Evolutionary conservation across 2,329 filamentous ascomycete species (phyloP).

Genomic region (Cladosporium cucumerinum): DNA sequence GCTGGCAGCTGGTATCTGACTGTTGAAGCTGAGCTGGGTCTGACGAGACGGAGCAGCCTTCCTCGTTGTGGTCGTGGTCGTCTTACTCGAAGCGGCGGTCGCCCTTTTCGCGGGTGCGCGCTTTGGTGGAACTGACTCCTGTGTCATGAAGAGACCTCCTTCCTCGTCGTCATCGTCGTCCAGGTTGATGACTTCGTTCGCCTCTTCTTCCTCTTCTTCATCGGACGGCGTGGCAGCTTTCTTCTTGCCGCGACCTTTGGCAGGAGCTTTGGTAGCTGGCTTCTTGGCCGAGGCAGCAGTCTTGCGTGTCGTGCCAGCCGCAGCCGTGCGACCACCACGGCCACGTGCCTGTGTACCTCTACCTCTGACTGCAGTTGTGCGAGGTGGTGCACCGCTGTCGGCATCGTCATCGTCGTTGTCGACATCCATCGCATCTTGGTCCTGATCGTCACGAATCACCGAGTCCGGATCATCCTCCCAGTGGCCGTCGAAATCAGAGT

Average conservation of each 20-base stretch:
- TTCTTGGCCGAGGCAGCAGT: conserved; percentile 38
- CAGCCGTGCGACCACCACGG: conserved; percentile 39
- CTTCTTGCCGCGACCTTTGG: conserved; percentile 38
- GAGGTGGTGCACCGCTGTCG: conserved; percentile 30
- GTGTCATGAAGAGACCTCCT: conserved; percentile 43
- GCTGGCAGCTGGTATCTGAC: conserved; percentile 27
- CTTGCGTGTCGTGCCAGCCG: conserved; percentile 42
- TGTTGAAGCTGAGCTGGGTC: conserved; percentile 42
- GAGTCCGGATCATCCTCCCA: conserved; percentile 80
- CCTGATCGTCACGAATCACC: conserved; percentile 49
- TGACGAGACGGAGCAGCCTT: conserved; percentile 31
- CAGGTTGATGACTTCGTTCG: conserved; percentile 39
- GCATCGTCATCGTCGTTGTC: conserved; percentile 36
- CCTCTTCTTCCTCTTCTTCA: conserved; percentile 44
- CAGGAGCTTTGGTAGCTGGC: conserved; percentile 25
- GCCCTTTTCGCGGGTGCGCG: conserved; percentile 24
- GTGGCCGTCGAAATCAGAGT: conserved; percentile 75
- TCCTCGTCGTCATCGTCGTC: conserved; percentile 47
- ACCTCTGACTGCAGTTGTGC: conserved; percentile 44
- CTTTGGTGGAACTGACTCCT: conserved; percentile 24
- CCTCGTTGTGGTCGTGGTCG: neutral
- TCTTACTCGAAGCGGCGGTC: conserved; percentile 9
- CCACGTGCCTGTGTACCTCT: conserved; percentile 46
- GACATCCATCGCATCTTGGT: conserved; percentile 48
- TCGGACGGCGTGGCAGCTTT: conserved; percentile 39